Base-by-base conservation (phyloP, 176 grass and related monocot genomes). In the Rhynchospora pubera region DNA sequence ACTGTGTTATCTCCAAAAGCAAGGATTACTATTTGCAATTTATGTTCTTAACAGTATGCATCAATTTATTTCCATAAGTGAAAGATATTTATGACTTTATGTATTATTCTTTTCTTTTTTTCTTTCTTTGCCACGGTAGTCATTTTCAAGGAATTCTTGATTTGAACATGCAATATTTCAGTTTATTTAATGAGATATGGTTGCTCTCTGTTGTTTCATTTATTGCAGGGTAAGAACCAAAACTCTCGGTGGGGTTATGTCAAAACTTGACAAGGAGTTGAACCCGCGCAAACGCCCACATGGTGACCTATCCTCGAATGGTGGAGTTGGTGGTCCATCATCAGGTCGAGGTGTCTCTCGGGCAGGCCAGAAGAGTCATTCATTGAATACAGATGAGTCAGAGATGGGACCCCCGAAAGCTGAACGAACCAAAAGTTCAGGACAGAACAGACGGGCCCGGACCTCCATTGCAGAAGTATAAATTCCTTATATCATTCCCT, bases 361-460 rank as follows among this genome's bases (percentile, higher is more conserved):
- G 78, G 56, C 69, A 56, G 53, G 48, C 23, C 83, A 75, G 62
- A 85, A 92, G 81, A 70, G 79, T 77, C 90, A 91, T 86, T 73
- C 83, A 51, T 50, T 21, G 42, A 88, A 88, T 94, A 80, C 83
- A 65, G 81, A 87, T 79, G 86, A 89, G 80, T 50, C 84, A 16
- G 94, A 97, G 73, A 58, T 85, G 82, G 94, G 88, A 30, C 52
- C 88, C 70, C 88, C 74, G 6, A 97, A 89, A 90, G 62, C 78
- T 76, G 94, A 97, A 79, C 91, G 91, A 71, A 78, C 83, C 69
- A 97, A 90, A 60, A 88, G 82, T 87, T 26, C 76, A 47, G 83
- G 78, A 84, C 88, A 85, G 39, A 97, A 92, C 82, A 91, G 90
- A 80, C 87, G 88, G 79, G 72, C 90, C 46, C 91, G 91, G 9